Evolutionary conservation across 2,329 filamentous ascomycete species (phyloP).

Genomic region (Apiospora marii): DNA sequence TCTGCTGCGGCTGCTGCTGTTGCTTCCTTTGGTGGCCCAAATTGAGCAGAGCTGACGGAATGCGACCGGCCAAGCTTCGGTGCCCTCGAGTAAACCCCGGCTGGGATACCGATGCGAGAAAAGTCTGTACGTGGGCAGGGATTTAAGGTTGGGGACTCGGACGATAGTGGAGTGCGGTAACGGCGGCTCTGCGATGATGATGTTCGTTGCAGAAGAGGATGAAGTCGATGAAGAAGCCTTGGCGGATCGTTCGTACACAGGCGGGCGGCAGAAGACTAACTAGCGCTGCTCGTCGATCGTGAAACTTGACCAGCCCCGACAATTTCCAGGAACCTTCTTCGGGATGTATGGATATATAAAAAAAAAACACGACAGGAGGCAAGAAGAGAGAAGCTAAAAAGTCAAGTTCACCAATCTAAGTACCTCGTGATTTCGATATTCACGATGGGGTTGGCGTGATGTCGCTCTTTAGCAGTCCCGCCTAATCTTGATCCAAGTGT

Average conservation of each 20-base stretch:
- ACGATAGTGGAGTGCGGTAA: constrained; percentile 9
- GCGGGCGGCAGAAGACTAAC: background rate
- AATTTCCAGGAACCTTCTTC: background rate
- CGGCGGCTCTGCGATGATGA: constrained; percentile 14
- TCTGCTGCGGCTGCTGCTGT: too few relatives aligned
- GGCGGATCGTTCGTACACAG: background rate
- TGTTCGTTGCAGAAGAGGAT: constrained; percentile 16
- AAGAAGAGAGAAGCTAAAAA: background rate
- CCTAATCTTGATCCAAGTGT: constrained; percentile 19
- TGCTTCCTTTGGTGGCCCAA: background rate
- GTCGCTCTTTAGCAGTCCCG: constrained; percentile 1
- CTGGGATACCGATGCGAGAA: background rate
- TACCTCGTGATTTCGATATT: background rate
- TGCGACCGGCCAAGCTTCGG: background rate
- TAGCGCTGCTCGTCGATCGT: constrained; percentile 20
- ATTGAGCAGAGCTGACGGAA: background rate
- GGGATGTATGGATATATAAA: background rate
- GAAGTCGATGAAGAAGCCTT: background rate
- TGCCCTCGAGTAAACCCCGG: background rate
- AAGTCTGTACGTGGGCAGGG: background rate
- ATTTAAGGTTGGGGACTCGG: constrained; percentile 15
- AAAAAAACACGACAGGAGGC: background rate
- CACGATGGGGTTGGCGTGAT: constrained; percentile 13
- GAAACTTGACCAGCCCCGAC: background rate
- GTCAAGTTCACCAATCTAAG: background rate